Conservation (phyloP, 2,329 filamentous ascomycete genomes). For the Apiospora saccharicola region DNA sequence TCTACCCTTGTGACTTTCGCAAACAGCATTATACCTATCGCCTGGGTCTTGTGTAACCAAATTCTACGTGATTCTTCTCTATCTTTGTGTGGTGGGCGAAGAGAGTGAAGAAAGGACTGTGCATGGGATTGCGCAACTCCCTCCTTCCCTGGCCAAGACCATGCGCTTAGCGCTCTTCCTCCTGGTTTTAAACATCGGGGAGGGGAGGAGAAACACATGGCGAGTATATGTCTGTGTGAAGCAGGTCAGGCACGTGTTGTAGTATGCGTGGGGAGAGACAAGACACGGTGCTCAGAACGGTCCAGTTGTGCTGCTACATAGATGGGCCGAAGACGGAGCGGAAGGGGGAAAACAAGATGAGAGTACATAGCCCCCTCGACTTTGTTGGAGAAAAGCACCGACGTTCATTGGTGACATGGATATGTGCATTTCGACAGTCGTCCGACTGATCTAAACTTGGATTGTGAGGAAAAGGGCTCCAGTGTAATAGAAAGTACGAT, state of each 20-base stretch:
- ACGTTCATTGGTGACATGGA: constrained; percentile 7
- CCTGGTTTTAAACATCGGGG: constrained; percentile 1
- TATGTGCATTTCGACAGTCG: not conserved
- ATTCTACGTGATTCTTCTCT: not conserved
- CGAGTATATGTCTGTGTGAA: constrained; percentile 18
- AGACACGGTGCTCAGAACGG: constrained; percentile 15
- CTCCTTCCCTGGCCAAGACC: not conserved
- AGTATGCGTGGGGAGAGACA: constrained; percentile 5
- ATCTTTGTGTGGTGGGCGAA: not conserved
- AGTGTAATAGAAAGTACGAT: constrained; percentile 17
- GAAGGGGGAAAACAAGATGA: not conserved
- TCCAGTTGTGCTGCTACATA: not conserved
- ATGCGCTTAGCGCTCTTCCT: constrained; percentile 9
- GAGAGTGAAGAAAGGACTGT: not conserved
- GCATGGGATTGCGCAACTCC: constrained; percentile 9
- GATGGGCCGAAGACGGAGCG: constrained; percentile 18
- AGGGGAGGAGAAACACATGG: not conserved
- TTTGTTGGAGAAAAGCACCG: constrained; percentile 7
- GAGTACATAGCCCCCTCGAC: not conserved
- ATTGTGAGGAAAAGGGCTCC: not conserved
- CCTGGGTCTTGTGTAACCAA: not conserved
- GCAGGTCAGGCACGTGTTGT: constrained; percentile 14
- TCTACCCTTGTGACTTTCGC: not conserved
- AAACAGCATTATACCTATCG: not conserved
- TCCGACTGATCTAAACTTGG: constrained; percentile 21